Percentiles rank a stretch among this genome's conserved stretches.
These are phyloP conservation scores for Vitis hybrid DNA, from an alignment of 177 flowering plant species.

Conservation along the genomic window DNA sequence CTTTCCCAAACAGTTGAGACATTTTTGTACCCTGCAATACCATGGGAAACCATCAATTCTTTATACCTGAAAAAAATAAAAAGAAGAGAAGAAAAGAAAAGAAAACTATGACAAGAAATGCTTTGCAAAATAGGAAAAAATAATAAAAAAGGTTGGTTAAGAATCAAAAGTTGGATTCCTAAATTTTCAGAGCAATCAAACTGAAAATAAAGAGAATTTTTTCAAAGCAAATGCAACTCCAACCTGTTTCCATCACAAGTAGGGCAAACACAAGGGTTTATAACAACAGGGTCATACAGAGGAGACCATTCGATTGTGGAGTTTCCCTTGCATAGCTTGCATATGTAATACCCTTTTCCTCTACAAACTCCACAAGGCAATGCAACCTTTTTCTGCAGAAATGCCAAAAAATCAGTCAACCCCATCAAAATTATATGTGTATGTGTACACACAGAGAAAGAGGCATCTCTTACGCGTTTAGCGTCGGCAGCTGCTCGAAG, in stretches of 20 bases:
- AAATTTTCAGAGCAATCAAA: no score
- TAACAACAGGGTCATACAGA: constrained; percentile 56
- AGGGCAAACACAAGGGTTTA: constrained; percentile 80
- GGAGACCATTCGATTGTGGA: constrained; percentile 79
- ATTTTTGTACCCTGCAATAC: constrained; percentile 58
- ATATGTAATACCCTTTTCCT: constrained; percentile 64
- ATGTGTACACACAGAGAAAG: neutral
- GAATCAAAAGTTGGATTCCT: no score
- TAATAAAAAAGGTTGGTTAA: no score
- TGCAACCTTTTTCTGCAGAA: constrained; percentile 46
- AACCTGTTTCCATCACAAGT: constrained; percentile 82
- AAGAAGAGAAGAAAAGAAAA: no score
- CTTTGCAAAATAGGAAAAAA: no score
- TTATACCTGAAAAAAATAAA: no score
- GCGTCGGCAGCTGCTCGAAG: constrained; percentile 16
- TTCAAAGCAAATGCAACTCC: neutral
- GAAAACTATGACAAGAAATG: no score
- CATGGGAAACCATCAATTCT: no score
- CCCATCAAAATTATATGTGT: no score
- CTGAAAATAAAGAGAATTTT: no score
- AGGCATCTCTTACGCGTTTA: constrained; percentile 14
- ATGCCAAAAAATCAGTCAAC: no score
- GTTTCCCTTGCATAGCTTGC: constrained; percentile 70
- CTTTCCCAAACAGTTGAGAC: constrained; percentile 71
- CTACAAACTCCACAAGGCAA: constrained; percentile 50